These are phyloP conservation scores for Saprolegnia diclina DNA, from an alignment of 352 stramenopile genomes.

Conservation along the genomic window DNA sequence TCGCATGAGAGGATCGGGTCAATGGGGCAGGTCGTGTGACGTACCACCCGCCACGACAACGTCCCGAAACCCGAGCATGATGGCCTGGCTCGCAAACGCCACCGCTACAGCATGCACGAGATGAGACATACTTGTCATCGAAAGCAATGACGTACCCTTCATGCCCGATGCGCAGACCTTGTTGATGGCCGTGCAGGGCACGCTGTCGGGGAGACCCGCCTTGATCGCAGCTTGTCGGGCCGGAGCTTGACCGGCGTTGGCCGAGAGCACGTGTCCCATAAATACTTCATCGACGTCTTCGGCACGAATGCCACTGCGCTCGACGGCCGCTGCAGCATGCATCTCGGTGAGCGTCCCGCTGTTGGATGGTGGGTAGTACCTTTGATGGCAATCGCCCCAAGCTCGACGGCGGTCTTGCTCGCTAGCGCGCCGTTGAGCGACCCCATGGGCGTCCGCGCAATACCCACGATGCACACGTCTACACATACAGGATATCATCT, in stretches of 20 bases:
- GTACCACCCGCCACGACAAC: constrained; percentile 79
- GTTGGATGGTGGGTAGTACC: constrained; percentile 26
- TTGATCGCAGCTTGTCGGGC: constrained; percentile 91
- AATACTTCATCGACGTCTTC: constrained; percentile 93
- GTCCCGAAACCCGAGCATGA: constrained; percentile 74
- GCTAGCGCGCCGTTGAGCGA: constrained; percentile 92
- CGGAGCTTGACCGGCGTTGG: constrained; percentile 94
- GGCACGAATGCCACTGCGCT: constrained; percentile 61
- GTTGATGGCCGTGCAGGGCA: constrained; percentile 97
- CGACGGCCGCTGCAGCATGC: constrained; percentile 41
- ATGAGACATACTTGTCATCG: constrained; percentile 1
- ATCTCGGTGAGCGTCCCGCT: not conserved
- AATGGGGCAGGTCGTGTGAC: not conserved
- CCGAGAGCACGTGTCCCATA: constrained; percentile 96
- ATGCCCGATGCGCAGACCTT: constrained; percentile 97
- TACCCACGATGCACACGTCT: constrained; percentile 93
- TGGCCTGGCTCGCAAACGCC: constrained; percentile 79
- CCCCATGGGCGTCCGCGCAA: constrained; percentile 94
- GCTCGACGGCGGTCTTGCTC: constrained; percentile 79
- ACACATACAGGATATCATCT: not conserved
- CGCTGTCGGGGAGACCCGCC: constrained; percentile 48
- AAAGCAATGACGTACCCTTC: constrained; percentile 46
- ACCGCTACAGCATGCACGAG: constrained; percentile 36
- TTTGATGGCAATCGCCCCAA: constrained; percentile 91
- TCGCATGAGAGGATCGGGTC: not conserved